Conservation (phyloP, 495 filamentous ascomycete species). For the Evansstolkia leycettana region DNA sequence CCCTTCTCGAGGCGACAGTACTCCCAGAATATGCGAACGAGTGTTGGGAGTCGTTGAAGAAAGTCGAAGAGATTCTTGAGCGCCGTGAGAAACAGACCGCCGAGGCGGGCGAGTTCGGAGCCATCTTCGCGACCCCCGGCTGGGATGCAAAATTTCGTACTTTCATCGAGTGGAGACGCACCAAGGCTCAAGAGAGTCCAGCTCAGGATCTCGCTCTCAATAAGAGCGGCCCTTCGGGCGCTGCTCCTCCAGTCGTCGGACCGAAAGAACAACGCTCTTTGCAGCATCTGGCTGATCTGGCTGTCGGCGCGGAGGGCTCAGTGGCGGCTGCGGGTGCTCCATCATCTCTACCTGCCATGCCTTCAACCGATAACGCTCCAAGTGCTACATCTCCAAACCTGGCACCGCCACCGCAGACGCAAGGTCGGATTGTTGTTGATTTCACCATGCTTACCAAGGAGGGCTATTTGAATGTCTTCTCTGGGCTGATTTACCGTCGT, state of each 20-base stretch:
- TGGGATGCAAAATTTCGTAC: slow-evolving; percentile 37
- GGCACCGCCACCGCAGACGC: slow-evolving; percentile 13
- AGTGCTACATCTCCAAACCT: slow-evolving; percentile 22
- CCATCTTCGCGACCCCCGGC: slow-evolving; percentile 27
- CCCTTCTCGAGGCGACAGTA: slow-evolving; percentile 52
- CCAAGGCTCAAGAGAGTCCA: slow-evolving; percentile 27
- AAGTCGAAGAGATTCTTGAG: slow-evolving; percentile 35
- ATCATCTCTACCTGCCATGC: slow-evolving; percentile 21
- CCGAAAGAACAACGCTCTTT: slow-evolving; percentile 40
- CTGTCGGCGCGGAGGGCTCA: slow-evolving; percentile 35
- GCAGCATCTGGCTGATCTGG: slow-evolving; percentile 55
- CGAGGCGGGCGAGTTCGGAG: slow-evolving; percentile 19
- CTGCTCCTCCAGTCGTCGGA: slow-evolving; percentile 28
- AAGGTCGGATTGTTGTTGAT: slow-evolving; percentile 27
- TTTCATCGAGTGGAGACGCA: slow-evolving; percentile 32
- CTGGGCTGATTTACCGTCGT: slow-evolving; percentile 28
- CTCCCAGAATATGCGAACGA: slow-evolving; percentile 29
- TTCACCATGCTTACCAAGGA: slow-evolving; percentile 33
- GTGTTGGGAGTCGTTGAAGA: slow-evolving; percentile 31
- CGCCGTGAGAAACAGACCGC: slow-evolving; percentile 17
- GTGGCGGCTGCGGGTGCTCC: slow-evolving; percentile 23
- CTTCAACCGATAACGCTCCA: slow-evolving; percentile 1
- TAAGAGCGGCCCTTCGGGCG: slow-evolving; percentile 7
- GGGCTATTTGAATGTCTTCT: slow-evolving; percentile 35
- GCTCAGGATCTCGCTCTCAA: slow-evolving; percentile 20